Conservation (phyloP, 176 grass and related monocot species). For the Tuctoria greenei region DNA sequence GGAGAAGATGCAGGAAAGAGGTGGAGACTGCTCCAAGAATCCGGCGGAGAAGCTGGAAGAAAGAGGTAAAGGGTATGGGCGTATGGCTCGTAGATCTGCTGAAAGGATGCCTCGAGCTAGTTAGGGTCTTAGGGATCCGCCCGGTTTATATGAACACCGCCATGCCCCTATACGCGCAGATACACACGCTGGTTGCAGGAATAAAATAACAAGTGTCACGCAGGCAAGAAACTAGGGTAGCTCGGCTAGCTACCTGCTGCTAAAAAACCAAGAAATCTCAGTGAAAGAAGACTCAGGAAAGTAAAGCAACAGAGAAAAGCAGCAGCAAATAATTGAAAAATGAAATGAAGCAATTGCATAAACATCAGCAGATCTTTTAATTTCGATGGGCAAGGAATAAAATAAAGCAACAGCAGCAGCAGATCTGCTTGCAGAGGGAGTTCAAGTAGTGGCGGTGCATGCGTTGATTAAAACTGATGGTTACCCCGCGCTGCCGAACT, state of each 20-base stretch:
- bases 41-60: slow-evolving; percentile 49
- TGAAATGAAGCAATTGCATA: not conserved
- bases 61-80: slow-evolving; percentile 46
- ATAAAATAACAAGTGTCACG: slow-evolving; percentile 42
- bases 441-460: not conserved
- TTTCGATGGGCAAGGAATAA: not conserved
- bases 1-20: slow-evolving; percentile 40
- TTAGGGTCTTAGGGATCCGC: slow-evolving; percentile 32
- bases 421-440: slow-evolving; percentile 31
- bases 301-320: not conserved
- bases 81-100: slow-evolving; percentile 50
- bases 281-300: not conserved
- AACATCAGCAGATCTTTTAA: slow-evolving; percentile 20
- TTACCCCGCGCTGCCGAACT: slow-evolving; percentile 83
- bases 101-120: slow-evolving; percentile 27
- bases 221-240: slow-evolving; percentile 24
- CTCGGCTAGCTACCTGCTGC: slow-evolving; percentile 12
- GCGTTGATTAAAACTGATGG: not conserved
- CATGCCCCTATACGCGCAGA: slow-evolving; percentile 38
- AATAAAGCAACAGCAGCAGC: not conserved
- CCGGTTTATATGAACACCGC: slow-evolving; percentile 45
- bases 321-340: not conserved
- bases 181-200: slow-evolving; percentile 25
- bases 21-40: not conserved
- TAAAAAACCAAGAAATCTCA: slow-evolving; percentile 24